Evolutionary conservation across 2,329 filamentous ascomycete genomes (phyloP), one percentile per base, ranked within the genome.

Genomic region (Beauveria varroae): DNA sequence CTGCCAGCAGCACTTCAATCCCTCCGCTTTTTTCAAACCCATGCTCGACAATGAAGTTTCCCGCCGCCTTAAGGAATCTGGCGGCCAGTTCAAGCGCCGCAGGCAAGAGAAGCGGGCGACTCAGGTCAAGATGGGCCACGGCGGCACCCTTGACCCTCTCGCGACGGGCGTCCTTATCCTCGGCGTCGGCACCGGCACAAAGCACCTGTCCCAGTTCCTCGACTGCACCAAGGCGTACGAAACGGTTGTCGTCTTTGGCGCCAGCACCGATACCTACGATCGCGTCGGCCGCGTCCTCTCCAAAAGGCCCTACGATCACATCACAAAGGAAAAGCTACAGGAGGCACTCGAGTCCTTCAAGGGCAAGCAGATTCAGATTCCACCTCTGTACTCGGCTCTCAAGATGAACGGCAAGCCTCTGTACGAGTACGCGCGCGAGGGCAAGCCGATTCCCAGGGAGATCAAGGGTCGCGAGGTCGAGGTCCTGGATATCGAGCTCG

Each of bases 391-490:
- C 75, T 96, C 91, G 34, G 95, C 95, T 10, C 80, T 98, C 64
- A 93, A 93, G 73, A 91, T 97, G 74, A 85, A 97, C 67, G 95
- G 95, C 2, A 97, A 97, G 79, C 89, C 91, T 40, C 81, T 97
- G 54, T 99, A 99, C 72, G 93, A 99, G 75, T 98, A 98, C 74
- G 95, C 95, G 22, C 83, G 95, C 54, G 91, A 93, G 72, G 95
- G 95, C 18, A 91, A 89, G 70, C 85, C 90, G 41, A 87, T 96
- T 18, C 95, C 95, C 0, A 81, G 88, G 61, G 89, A 96, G 72
- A 95, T 99, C 63, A 81, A 92, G 71, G 85, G 89, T 59, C 80
- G 93, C 62, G 84, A 89, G 2, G 90, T 98, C 44, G 86, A 91
- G 57, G 90, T 96, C 0, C 75, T 82, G 52, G 84, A 92, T 43